A percentile compares a stretch with the other conserved stretches of the same genome.
Evolutionary conservation across 495 filamentous ascomycete genomes (phyloP).

Genomic region (Saxophila tyrrhenica): DNA sequence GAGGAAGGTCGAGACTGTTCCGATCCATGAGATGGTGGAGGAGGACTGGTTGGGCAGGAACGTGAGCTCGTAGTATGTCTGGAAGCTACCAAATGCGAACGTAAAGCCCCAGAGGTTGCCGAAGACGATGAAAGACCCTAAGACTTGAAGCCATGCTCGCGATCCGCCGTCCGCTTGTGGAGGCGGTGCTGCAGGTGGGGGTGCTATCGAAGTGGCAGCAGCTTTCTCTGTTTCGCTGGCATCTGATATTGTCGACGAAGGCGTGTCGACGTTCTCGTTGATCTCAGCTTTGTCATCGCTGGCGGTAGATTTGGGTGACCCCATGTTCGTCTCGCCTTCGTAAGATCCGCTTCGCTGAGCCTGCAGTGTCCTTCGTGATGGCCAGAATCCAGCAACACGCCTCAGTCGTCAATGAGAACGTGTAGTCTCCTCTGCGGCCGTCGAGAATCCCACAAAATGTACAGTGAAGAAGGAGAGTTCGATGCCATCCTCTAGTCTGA

Average conservation of each 20-base stretch:
- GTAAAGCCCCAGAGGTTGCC: constrained; percentile 53
- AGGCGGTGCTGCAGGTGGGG: background rate
- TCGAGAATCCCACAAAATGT: background rate
- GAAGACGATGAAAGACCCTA: constrained; percentile 19
- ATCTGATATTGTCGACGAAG: background rate
- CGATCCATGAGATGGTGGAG: constrained; percentile 49
- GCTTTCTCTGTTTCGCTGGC: background rate
- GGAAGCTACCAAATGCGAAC: constrained; percentile 66
- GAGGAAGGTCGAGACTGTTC: constrained; percentile 44
- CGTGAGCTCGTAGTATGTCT: constrained; percentile 54
- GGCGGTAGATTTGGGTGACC: background rate
- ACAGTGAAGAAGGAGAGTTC: background rate
- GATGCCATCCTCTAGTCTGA: background rate
- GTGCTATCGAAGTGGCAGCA: background rate
- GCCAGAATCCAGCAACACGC: background rate
- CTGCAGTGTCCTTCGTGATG: background rate
- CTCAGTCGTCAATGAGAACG: background rate
- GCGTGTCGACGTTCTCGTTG: background rate
- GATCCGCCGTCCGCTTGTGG: constrained; percentile 9
- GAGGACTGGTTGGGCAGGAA: constrained; percentile 23
- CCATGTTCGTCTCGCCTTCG: background rate
- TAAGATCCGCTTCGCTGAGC: background rate
- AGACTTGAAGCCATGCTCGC: constrained; percentile 19
- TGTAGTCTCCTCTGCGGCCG: background rate
- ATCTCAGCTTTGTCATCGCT: background rate